A percentile compares a stretch with the other conserved stretches of the same genome.
Evolutionary conservation across 306 rosid species (phyloP).

Genomic region (Geum urbanum): DNA sequence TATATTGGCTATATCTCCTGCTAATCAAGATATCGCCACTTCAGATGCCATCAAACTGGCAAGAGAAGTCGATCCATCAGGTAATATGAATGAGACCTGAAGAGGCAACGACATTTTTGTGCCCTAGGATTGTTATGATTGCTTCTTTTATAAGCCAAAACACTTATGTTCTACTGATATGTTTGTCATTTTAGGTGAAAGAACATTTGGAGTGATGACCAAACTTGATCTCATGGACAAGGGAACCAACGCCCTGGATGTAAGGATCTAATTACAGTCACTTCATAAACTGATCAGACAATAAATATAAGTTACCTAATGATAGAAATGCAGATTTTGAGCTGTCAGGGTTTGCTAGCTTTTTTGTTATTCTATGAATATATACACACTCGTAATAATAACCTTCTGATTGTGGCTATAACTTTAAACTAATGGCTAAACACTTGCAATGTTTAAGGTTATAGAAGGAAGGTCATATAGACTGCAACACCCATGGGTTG

Average conservation of each 20-base stretch:
- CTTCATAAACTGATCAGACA: background rate
- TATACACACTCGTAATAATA: background rate
- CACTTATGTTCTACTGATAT: constrained; percentile 11
- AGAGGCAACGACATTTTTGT: constrained; percentile 11
- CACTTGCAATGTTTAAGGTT: constrained; percentile 57
- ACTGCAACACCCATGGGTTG: constrained; percentile 99
- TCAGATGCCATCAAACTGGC: constrained; percentile 93
- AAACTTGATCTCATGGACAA: constrained; percentile 95
- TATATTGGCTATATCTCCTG: constrained; percentile 90
- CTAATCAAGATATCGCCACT: constrained; percentile 97
- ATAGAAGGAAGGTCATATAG: constrained; percentile 90
- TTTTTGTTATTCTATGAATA: background rate
- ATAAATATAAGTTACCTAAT: background rate
- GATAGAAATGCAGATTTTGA: background rate
- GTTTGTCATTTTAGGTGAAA: constrained; percentile 59
- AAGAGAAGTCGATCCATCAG: constrained; percentile 89
- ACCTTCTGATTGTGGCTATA: constrained; percentile 13
- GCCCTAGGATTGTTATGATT: background rate
- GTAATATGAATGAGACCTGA: constrained; percentile 30
- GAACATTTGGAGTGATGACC: constrained; percentile 94
- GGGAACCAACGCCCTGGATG: constrained; percentile 93
- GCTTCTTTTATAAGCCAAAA: background rate
- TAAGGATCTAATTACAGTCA: constrained; percentile 32
- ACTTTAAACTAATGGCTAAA: constrained; percentile 16
- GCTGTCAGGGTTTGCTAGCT: constrained; percentile 17